Conservation (phyloP, 192 early-diverging fungal species). For the Glomus cerebriforme region DNA sequence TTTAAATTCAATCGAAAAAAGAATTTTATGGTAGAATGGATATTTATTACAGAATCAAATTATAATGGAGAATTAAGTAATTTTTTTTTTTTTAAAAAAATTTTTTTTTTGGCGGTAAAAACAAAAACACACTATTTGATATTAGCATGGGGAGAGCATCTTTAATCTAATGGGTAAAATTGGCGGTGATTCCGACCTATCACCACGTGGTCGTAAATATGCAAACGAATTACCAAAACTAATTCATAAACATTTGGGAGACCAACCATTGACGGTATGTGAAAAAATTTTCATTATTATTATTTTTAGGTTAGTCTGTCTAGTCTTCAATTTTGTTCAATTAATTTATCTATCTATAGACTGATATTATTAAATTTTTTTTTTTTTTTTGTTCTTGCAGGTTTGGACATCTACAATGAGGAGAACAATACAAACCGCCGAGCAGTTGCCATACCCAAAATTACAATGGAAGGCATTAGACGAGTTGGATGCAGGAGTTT, state of each 20-base stretch:
- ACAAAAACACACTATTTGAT: background rate
- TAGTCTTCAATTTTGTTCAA: background rate
- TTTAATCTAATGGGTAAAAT: slow-evolving; percentile 92
- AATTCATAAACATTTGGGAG: slow-evolving; percentile 75
- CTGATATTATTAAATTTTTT: background rate
- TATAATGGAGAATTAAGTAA: background rate
- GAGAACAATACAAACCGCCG: slow-evolving; percentile 90
- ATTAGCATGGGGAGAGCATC: slow-evolving; percentile 87
- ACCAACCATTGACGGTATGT: slow-evolving; percentile 68
- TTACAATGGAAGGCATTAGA: slow-evolving; percentile 98
- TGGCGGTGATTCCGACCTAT: slow-evolving; percentile 92
- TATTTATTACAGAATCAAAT: background rate
- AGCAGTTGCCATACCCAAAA: slow-evolving; percentile 79
- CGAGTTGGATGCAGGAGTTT: slow-evolving; percentile 95
- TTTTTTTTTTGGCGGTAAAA: background rate
- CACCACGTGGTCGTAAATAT: slow-evolving; percentile 84
- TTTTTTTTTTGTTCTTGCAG: slow-evolving; percentile 30
- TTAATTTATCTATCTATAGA: background rate
- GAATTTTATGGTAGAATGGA: background rate
- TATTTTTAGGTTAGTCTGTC: too few species aligned
- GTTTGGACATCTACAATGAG: slow-evolving; percentile 97
- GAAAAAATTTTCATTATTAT: background rate
- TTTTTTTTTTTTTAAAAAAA: background rate
- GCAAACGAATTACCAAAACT: slow-evolving; percentile 81
- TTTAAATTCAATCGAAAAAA: background rate